Evolutionary conservation across 208 protist species (phyloP), one percentile per base, ranked within the genome.

Genomic region (Crithidia brevicula): DNA sequence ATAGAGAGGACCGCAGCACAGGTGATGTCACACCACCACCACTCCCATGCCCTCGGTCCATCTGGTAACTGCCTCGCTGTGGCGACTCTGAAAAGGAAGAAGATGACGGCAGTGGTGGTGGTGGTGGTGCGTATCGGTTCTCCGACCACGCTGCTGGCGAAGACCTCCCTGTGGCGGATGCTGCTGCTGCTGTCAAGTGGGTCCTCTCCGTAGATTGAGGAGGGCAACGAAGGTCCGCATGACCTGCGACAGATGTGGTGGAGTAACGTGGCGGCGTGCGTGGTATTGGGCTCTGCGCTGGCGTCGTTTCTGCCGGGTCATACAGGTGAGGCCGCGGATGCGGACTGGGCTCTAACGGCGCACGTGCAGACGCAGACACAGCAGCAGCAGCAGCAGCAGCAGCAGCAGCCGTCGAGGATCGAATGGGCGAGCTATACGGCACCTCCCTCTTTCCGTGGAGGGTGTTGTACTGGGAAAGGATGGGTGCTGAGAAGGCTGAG

Each of bases 251-350:
- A 9, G 27, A n/a, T 20, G 11, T 23, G 16, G 53, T 47, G 1
- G 40, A 10, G 13, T 51, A 49, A n/a, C n/a, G 52, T 28, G 43
- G 43, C 8, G 61, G 61, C 22, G 69, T 75, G 22, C 69, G 52
- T n/a, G 60, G 69, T 10, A 47, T 16, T 20, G 60, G 60, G 36
- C 60, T 68, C 1, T 46, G 40, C 31, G 36, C 27, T 2, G 11
- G 69, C 5, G 30, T n/a, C 22, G 15, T 30, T 22, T 40, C 56
- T 16, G 56, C 27, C 4, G 56, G 31, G 34, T 30, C 7, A 23
- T 45, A 46, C 6, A 11, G 9, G 49, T 49, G 43, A 5, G 3
- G 5, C 27, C 25, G 61, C 33, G 7, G 40, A 2, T 15, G 63
- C 20, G 9, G 38, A 40, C 7, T 42, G 31, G 30, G 8, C 6